Evolutionary conservation across 805 yeast genomes (phyloP), one percentile per base, ranked within the genome.

Genomic region (Peterozyma xylosa): DNA sequence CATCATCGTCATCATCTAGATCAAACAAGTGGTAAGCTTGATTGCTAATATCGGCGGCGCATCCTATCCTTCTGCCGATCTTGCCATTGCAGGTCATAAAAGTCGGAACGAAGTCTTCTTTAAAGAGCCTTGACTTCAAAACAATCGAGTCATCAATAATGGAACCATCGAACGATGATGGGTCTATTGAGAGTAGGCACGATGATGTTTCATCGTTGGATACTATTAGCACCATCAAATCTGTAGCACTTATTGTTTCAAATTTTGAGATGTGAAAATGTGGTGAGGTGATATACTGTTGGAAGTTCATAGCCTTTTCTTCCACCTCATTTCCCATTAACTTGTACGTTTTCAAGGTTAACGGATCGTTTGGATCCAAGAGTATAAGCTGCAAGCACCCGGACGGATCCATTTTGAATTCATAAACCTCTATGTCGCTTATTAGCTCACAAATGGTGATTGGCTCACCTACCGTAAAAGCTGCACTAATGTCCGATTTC

Each of bases 71-170:
- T 21, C 59, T 53, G 3, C 46, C 33, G 2, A 46, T 46, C n/a
- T 42, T 38, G 17, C 59, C 47, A 45, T 62, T 68, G n/a, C 65
- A 48, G 0, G 70, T 52, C 37, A 72, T 34, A 39, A 53, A 53
- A 3, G 51, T 46, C 1, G 74, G 72, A n/a, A 51, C 43, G 33
- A 56, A 55, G 1, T 39, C 49, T 13, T 32, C 34, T 13, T 32
- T 32, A 10, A 32, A 32, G 15, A 11, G 13, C 15, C 34, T 32
- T 11, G 34, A 32, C 15, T 32, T 32, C 15, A 9, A 32, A 32
- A 32, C 34, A 9, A 10, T 14, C 17, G 39, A 9, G 45, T 33
- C 35, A 16, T 38, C 42, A 42, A 41, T 30, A 33, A 41, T 37
- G 5, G 34, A 5, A 5, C 9, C 34, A 32, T 9, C 34, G 13